Conservation (phyloP, 1,284 basidiomycete genomes). For the Microbotryum intermedium region DNA sequence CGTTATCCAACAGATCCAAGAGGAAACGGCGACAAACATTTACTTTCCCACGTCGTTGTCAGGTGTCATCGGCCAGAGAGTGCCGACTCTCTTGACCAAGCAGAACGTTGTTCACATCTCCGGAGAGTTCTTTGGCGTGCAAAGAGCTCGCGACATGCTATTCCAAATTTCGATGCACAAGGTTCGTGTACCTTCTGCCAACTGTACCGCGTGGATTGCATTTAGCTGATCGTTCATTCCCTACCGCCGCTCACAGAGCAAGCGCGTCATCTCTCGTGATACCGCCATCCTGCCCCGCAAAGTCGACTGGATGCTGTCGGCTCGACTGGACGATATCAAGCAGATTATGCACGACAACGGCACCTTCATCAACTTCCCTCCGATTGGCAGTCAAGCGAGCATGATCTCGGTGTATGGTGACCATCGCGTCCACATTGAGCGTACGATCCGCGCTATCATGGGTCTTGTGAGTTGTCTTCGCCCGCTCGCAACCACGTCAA, state of each 20-base stretch:
- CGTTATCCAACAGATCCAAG: slow-evolving; percentile 83
- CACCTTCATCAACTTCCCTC: slow-evolving; percentile 88
- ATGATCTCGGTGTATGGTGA: slow-evolving; percentile 91
- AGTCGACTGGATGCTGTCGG: slow-evolving; percentile 94
- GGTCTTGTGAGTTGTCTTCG: slow-evolving; percentile 57
- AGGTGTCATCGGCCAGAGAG: slow-evolving; percentile 56
- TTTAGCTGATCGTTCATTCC: neutral
- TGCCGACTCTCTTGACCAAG: slow-evolving; percentile 39
- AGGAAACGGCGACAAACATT: slow-evolving; percentile 95
- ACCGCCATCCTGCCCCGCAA: slow-evolving; percentile 91
- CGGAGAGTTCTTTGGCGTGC: slow-evolving; percentile 93
- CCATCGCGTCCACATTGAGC: slow-evolving; percentile 86
- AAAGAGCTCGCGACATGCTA: slow-evolving; percentile 89
- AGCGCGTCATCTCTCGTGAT: slow-evolving; percentile 82
- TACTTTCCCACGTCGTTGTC: slow-evolving; percentile 87
- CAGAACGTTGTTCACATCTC: slow-evolving; percentile 89
- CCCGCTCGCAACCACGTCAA: neutral
- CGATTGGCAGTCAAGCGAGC: slow-evolving; percentile 75
- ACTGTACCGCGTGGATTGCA: neutral
- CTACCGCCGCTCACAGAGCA: slow-evolving; percentile 53
- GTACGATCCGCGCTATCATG: slow-evolving; percentile 93
- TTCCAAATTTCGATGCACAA: slow-evolving; percentile 78
- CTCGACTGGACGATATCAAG: slow-evolving; percentile 82
- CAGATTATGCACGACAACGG: slow-evolving; percentile 92
- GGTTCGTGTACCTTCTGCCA: slow-evolving; percentile 44